Evolutionary conservation across 2,329 filamentous ascomycete species (phyloP).

Genomic region (Ophiocordyceps camponoti-leonardi): DNA sequence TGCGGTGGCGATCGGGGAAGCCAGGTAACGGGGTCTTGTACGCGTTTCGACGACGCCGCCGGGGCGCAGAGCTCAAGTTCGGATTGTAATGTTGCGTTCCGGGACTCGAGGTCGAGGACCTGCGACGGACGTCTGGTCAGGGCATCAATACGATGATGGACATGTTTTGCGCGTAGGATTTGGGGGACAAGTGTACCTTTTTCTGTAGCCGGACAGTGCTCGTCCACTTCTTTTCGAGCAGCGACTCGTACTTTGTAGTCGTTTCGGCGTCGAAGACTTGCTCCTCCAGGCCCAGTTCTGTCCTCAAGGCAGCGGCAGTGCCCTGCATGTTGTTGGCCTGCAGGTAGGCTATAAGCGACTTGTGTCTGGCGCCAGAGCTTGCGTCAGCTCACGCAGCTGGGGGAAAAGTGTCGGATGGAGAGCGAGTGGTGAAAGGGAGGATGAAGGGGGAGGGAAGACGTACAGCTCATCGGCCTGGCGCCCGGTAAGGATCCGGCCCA

Average conservation of each 20-base stretch:
- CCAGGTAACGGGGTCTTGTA: conserved; percentile 75
- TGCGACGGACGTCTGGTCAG: conserved; percentile 14
- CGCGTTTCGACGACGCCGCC: conserved; percentile 55
- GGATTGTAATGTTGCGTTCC: conserved; percentile 53
- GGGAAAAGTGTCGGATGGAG: not conserved
- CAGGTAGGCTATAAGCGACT: conserved; percentile 79
- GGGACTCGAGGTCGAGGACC: conserved; percentile 87
- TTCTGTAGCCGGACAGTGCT: conserved; percentile 88
- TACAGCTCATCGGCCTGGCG: conserved; percentile 79
- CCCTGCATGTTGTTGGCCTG: conserved; percentile 51
- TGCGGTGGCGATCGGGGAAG: conserved; percentile 65
- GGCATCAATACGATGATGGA: conserved; percentile 52
- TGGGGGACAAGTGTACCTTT: conserved; percentile 50
- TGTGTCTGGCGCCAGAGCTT: conserved; percentile 42
- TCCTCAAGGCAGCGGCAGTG: conserved; percentile 40
- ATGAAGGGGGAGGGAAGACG: conserved; percentile 16
- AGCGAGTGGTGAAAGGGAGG: not conserved
- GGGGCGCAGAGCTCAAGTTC: conserved; percentile 78
- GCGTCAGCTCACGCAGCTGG: not conserved
- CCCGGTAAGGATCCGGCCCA: conserved; percentile 57
- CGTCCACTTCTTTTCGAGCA: conserved; percentile 98
- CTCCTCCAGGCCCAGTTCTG: conserved; percentile 57
- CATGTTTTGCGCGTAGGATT: conserved; percentile 20
- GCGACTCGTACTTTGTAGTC: conserved; percentile 81
- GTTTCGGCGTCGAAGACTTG: conserved; percentile 60